Evolutionary conservation across 441 rosid genomes (phyloP).

Genomic region (Adansonia rubrostipa): DNA sequence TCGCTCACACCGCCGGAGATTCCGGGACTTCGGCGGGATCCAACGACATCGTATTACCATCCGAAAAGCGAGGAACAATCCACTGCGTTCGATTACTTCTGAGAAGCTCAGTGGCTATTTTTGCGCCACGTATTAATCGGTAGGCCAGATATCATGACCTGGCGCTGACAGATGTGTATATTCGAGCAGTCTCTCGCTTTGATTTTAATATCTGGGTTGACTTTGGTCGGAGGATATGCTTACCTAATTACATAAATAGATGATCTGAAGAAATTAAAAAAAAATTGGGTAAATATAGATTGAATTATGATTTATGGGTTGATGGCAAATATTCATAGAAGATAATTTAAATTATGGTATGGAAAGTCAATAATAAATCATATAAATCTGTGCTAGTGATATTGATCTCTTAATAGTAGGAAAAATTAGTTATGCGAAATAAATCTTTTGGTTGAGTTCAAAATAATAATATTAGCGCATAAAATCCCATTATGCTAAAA

Average conservation of each 20-base stretch:
- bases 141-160: conserved; percentile 48
- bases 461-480: no score
- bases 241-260: background rate
- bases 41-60: conserved; percentile 31
- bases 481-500: no score
- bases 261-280: background rate
- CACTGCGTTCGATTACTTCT: conserved; percentile 71
- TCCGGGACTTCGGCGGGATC: conserved; percentile 40
- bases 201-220: conserved; percentile 27
- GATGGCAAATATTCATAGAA: no score
- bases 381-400: no score
- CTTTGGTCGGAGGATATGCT: conserved; percentile 17
- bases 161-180: conserved; percentile 40
- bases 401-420: no score
- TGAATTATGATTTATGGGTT: no score
- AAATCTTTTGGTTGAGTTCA: no score
- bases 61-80: conserved; percentile 38
- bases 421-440: no score
- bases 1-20: conserved; percentile 71
- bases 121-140: conserved; percentile 41
- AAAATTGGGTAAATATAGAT: background rate
- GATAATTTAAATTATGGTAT: no score
- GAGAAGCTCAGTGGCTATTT: conserved; percentile 31
- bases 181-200: conserved; percentile 20
- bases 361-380: no score